phyloP scores from a whole-genome alignment of 768 basidiomycete genomes.

The Pleurotus tuoliensis region DNA sequence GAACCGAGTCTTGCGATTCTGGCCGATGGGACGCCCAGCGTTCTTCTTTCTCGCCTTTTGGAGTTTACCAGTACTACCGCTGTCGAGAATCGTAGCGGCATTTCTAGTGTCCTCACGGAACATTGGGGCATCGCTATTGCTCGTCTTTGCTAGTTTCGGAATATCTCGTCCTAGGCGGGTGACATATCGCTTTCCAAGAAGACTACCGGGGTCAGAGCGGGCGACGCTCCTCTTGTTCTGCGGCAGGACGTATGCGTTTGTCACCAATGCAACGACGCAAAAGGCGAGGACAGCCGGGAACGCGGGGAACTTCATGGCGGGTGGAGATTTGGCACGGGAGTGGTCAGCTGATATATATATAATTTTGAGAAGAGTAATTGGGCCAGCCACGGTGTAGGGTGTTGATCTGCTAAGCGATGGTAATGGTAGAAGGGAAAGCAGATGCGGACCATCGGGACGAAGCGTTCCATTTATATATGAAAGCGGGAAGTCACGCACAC shows the following conservation, averaged over 20 bases:
- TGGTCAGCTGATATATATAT: neutral
- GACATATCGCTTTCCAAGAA: slow-evolving; percentile 1
- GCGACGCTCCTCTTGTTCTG: neutral
- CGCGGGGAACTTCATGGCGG: neutral
- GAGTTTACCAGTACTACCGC: neutral
- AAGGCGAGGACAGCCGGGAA: neutral
- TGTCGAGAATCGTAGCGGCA: no score
- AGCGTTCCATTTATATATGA: no score
- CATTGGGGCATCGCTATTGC: neutral
- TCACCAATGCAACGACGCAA: neutral
- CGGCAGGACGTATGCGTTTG: neutral
- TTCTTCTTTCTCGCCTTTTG: neutral
- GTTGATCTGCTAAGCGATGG: neutral
- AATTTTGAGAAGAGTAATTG: neutral
- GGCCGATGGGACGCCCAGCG: neutral
- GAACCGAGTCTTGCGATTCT: neutral
- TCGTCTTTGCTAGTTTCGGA: neutral
- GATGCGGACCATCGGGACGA: neutral
- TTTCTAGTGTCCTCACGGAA: neutral
- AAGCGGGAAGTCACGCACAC: no score
- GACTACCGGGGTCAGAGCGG: neutral
- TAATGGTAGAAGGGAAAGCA: neutral
- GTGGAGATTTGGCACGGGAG: neutral
- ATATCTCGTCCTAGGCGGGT: neutral
- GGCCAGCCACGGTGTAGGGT: neutral